Base-by-base conservation (phyloP, 352 stramenopile genomes). In the Phytopythium sindhum region DNA sequence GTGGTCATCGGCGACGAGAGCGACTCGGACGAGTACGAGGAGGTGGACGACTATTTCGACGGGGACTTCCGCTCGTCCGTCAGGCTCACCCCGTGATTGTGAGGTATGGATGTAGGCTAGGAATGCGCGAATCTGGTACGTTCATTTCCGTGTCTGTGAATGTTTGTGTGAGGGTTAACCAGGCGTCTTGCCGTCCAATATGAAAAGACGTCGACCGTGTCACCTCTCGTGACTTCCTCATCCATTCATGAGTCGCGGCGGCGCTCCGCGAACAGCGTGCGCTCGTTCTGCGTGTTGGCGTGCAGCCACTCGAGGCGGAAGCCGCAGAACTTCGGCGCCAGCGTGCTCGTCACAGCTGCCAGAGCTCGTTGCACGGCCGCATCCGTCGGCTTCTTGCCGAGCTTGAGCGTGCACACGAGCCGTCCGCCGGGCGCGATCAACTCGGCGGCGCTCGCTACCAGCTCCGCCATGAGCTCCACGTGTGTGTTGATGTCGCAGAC, bases 401-500 rank as follows among this genome's bases (percentile, higher is more conserved):
- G 68, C 60, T 81, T 81, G 53, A 81, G 60, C 29, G 74, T 80
- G 29, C 75, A 62, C 26, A 81, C 66, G 47, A 81, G 60, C 17
- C 17, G 61, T 14, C 65, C 71, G 15, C 37, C 29, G 1, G 71
- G 68, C 23, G 19, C 44, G 10, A 81, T 47, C n/a, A 74, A 37
- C 10, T 65, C 58, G 56, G 68, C 53, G 19, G 69, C 64, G 15
- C 50, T 61, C 14, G 44, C 29, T 26, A 81, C 78, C 31, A 81
- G 59, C 45, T 29, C 24, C 6, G 68, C 68, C 71, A 77, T 76
- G 64, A 57, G 42, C 29, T 65, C 48, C 39, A 78, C 68, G 17
- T 68, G 71, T 1, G 77, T 55, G 56, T 80, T 81, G 68, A 80
- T 81, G 35, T 75, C 68, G 57, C 79, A 88, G 28, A 86, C 79